Evolutionary conservation across 2,329 filamentous ascomycete genomes (phyloP).

Genomic region (Xylaria sp.): DNA sequence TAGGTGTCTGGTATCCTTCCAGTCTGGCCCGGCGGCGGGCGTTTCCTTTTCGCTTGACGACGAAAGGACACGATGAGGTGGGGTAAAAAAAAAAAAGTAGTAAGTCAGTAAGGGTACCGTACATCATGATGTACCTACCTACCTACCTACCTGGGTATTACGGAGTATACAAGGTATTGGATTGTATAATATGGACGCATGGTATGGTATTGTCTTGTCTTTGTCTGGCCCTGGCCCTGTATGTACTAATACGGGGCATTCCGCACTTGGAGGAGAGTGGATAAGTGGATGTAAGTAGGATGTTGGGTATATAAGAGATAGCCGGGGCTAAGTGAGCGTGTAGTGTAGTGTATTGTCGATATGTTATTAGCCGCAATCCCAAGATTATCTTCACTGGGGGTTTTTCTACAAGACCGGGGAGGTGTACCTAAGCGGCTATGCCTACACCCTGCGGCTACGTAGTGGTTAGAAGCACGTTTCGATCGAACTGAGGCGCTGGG

Average conservation of each 20-base stretch:
- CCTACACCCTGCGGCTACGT: slow-evolving; percentile 3
- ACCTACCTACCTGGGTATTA: neutral
- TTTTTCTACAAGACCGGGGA: neutral
- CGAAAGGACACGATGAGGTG: slow-evolving; percentile 23
- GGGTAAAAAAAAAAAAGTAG: slow-evolving; percentile 22
- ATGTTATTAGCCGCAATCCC: slow-evolving; percentile 34
- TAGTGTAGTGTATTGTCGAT: slow-evolving; percentile 11
- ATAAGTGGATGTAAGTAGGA: slow-evolving; percentile 1
- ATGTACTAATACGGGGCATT: slow-evolving; percentile 6
- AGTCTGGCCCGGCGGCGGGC: slow-evolving; percentile 28
- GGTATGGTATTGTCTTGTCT: no score
- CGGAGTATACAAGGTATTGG: no score
- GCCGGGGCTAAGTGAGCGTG: slow-evolving; percentile 18
- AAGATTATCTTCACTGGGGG: slow-evolving; percentile 9
- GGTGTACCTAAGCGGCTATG: slow-evolving; percentile 22
- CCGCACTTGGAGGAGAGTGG: slow-evolving; percentile 13
- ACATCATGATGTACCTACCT: slow-evolving; percentile 10
- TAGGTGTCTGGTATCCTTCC: slow-evolving; percentile 17
- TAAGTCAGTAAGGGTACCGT: slow-evolving; percentile 13
- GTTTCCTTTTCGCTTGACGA: slow-evolving; percentile 16
- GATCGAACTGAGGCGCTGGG: slow-evolving; percentile 36
- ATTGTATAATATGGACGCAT: neutral
- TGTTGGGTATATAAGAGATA: slow-evolving; percentile 21
- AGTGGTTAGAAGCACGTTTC: slow-evolving; percentile 22
- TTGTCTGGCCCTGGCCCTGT: no score